Evolutionary conservation across 2,329 filamentous ascomycete genomes (phyloP).

Genomic region (Sporothrix euskadiensis): DNA sequence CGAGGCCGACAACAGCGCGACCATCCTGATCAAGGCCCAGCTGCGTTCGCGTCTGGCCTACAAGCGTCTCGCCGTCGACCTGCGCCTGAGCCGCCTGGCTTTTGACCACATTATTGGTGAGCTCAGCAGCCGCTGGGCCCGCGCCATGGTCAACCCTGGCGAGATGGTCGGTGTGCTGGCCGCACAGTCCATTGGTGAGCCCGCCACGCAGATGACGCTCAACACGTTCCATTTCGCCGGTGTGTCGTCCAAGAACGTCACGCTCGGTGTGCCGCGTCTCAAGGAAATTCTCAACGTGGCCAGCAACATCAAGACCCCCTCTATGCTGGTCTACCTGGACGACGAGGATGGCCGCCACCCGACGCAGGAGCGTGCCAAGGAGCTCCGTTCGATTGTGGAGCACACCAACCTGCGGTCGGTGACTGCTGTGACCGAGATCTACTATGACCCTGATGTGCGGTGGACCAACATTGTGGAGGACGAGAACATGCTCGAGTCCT

Average conservation of each 20-base stretch:
- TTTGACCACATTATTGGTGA: constrained; percentile 92
- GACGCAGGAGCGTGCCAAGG: constrained; percentile 79
- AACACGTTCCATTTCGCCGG: constrained; percentile 99
- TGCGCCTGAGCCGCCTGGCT: constrained; percentile 84
- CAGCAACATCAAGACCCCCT: constrained; percentile 96
- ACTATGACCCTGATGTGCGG: constrained; percentile 91
- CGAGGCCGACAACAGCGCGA: constrained; percentile 87
- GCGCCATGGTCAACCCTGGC: constrained; percentile 82
- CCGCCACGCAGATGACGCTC: constrained; percentile 97
- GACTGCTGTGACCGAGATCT: constrained; percentile 89
- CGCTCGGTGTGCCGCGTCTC: constrained; percentile 93
- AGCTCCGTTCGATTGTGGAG: constrained; percentile 84
- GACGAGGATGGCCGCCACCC: constrained; percentile 50
- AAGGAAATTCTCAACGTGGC: constrained; percentile 99
- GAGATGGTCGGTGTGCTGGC: constrained; percentile 99
- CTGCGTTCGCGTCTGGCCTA: constrained; percentile 86
- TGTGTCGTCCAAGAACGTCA: constrained; percentile 99
- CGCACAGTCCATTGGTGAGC: constrained; percentile 97
- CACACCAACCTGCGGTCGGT: constrained; percentile 92
- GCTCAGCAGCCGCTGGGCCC: constrained; percentile 82
- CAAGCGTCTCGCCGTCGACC: constrained; percentile 84
- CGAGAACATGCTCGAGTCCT: constrained; percentile 91
- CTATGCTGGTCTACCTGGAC: constrained; percentile 88
- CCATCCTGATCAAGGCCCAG: constrained; percentile 87
- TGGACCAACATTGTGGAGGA: constrained; percentile 85